Evolutionary conservation across 495 filamentous ascomycete species (phyloP).

Genomic region (Penicillium egyptiacum): DNA sequence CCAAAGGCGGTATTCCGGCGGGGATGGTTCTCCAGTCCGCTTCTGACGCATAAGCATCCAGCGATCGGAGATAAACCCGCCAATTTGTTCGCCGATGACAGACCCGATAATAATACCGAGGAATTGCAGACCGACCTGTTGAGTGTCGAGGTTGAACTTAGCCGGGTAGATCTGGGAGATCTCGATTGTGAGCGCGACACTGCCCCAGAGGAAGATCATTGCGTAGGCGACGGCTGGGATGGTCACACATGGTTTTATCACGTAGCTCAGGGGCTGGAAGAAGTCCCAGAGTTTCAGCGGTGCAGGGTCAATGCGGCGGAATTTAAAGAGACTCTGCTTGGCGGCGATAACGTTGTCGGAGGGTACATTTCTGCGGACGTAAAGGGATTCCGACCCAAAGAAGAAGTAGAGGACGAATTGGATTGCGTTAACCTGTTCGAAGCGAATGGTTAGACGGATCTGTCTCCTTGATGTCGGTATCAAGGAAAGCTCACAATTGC

Average conservation of each 20-base stretch:
- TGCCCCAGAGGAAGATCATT: constrained; percentile 54
- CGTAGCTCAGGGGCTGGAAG: constrained; percentile 44
- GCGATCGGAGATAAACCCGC: constrained; percentile 49
- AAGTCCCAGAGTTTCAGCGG: constrained; percentile 50
- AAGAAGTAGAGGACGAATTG: constrained; percentile 55
- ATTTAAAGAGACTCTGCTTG: constrained; percentile 39
- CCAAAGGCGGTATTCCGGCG: constrained; percentile 54
- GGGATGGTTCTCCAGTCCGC: constrained; percentile 24
- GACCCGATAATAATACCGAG: constrained; percentile 55
- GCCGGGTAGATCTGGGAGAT: constrained; percentile 51
- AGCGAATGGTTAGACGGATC: not conserved
- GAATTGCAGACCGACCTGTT: constrained; percentile 56
- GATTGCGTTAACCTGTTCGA: constrained; percentile 47
- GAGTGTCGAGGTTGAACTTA: constrained; percentile 53
- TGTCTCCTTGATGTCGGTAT: not conserved
- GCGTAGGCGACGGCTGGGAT: constrained; percentile 52
- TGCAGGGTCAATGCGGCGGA: constrained; percentile 49
- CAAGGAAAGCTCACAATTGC: constrained; percentile 36
- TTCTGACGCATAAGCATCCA: constrained; percentile 47
- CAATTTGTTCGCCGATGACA: constrained; percentile 56
- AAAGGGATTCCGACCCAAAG: constrained; percentile 56
- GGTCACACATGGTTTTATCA: constrained; percentile 39
- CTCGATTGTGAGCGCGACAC: constrained; percentile 51
- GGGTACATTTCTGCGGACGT: constrained; percentile 30
- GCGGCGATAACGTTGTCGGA: constrained; percentile 10